Base-by-base conservation (phyloP, 495 filamentous ascomycete species). In the Penicillium macrosclerotiorum region DNA sequence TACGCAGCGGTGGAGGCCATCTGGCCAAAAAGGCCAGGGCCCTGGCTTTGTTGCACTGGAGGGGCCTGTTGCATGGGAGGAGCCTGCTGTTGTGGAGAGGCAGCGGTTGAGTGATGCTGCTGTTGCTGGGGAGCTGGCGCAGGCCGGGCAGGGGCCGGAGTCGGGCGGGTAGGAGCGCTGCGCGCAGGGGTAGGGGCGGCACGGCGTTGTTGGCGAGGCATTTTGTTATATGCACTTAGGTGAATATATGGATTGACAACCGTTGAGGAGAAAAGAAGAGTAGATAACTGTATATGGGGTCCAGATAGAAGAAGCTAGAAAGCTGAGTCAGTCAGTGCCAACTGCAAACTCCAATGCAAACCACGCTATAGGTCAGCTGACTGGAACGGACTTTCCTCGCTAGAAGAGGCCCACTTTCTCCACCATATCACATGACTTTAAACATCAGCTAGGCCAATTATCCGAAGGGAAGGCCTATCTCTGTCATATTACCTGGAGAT, bases 1-100 rank as follows among this genome's bases (percentile, higher is more conserved):
- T 83, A 90, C 82, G 87, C 87, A 55, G 87, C 88, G 37, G 88
- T 92, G 52, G 82, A 87, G 50, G 88, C 88, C 83, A 92, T 91
- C 75, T 91, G 84, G 35, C 83, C 88, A 54, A 94, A 83, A 5
- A 92, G 76, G 52, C 89, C 88, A 4, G 85, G 80, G 12, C 84
- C 81, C 42, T 81, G 68, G 42, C 81, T 82, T 50, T 76, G 75
- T 47, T 71, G 68, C 11, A 65, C 66, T 52, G 74, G 63, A 48
- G 77, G 62, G 2, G 38, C 38, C 23, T 41, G 38, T 41, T 72
- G 71, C 27, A 62, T 45, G 34, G 68, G 63, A 44, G 79, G 68
- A 49, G 77, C 62, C 40, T 75, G 64, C 38, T 72, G 57, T 35
- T 69, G 67, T 25, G 75, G 72, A 18, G 78, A 74, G 33, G 86